Base-by-base conservation (phyloP, 2,329 filamentous ascomycete genomes). In the Penicillium sp. region DNA sequence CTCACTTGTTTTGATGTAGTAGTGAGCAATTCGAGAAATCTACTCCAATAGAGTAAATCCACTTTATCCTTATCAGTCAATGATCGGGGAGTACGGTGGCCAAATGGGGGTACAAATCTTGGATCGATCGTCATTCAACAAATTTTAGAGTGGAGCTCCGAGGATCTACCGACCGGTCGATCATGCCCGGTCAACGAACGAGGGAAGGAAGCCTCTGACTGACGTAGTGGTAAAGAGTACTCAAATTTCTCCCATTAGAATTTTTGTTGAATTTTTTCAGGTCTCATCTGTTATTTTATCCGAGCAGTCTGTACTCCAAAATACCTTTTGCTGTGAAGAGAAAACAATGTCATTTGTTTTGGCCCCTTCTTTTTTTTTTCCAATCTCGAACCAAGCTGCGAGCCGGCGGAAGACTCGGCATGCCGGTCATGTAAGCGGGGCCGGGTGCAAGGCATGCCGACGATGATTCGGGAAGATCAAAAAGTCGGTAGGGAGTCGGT, bases 151-250 rank as follows among this genome's bases (percentile, higher is more conserved):
- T 51, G 50, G 50, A 46, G 40, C 46, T 39, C 53, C 50, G 53
- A 53, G 42, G 53, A 55, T 55, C 53, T 53, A 45, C 53, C 53
- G 53, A 53, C 48, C 43, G 40, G 52, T 39, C 53, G 48, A 55
- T 53, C 48, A 39, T 29, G 39, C 43, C 47, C 53, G 50, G 53
- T 55, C 50, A 50, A 44, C 52, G 32, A 55, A 55, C 48, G 42
- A 37, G 50, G 45, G 46, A 55, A 49, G 28, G 45, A 13, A n/a
- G 28, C 46, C 39, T 9, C 11, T 33, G 11, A 27, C 26, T 13
- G 4, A 26, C 24, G 38, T 43, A 25, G 9, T 33, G 18, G 18
- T 18, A 18, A 18, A 18, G 18, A 18, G 18, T 18, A 18, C 18
- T 18, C 18, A 18, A 18, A 18, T 18, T 18, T 18, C 18, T 18